A percentile compares a stretch with the other conserved stretches of the same genome.
phyloP scores from a whole-genome alignment of 495 filamentous ascomycete species.

The Neohortaea acidophila region DNA sequence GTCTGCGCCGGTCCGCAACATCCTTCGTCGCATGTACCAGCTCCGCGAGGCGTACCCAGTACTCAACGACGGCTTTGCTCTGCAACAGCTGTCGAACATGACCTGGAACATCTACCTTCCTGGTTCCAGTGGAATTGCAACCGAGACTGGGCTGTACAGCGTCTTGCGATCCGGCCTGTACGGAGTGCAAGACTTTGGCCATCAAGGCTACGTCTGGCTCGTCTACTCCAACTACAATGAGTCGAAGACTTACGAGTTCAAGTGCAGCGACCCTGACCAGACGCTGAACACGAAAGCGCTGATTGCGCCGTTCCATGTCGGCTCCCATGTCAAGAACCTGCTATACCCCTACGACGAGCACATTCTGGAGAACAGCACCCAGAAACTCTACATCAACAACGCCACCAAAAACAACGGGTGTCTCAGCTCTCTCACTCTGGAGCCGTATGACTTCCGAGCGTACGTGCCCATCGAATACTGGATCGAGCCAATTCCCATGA shows the following conservation, averaged over 20 bases:
- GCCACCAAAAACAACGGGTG: conserved; percentile 40
- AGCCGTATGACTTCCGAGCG: conserved; percentile 44
- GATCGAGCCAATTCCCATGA: conserved; percentile 41
- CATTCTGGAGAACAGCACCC: conserved; percentile 26
- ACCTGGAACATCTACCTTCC: conserved; percentile 36
- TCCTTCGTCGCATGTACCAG: conserved; percentile 50
- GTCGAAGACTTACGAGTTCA: conserved; percentile 41
- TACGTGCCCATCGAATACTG: conserved; percentile 41
- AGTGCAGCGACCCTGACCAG: too few species aligned
- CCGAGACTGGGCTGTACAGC: conserved; percentile 54
- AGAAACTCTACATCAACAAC: conserved; percentile 29
- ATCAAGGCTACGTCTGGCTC: conserved; percentile 46
- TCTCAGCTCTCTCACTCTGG: conserved; percentile 34
- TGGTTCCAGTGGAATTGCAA: conserved; percentile 38
- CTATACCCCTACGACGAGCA: conserved; percentile 47
- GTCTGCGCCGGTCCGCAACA: conserved; percentile 47
- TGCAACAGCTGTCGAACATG: conserved; percentile 45
- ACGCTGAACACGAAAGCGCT: conserved; percentile 30
- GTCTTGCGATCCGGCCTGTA: conserved; percentile 37
- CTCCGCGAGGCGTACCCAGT: conserved; percentile 42
- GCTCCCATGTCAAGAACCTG: conserved; percentile 45
- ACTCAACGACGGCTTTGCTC: conserved; percentile 46
- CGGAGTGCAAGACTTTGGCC: conserved; percentile 36
- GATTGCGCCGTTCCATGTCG: conserved; percentile 40
- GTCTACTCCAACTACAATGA: conserved; percentile 47